Percentiles rank a stretch among this genome's conserved stretches.
These are phyloP conservation scores for Chlamydomonas reinhardtii DNA, from an alignment of 163 green algal genomes.

Conservation along the genomic window DNA sequence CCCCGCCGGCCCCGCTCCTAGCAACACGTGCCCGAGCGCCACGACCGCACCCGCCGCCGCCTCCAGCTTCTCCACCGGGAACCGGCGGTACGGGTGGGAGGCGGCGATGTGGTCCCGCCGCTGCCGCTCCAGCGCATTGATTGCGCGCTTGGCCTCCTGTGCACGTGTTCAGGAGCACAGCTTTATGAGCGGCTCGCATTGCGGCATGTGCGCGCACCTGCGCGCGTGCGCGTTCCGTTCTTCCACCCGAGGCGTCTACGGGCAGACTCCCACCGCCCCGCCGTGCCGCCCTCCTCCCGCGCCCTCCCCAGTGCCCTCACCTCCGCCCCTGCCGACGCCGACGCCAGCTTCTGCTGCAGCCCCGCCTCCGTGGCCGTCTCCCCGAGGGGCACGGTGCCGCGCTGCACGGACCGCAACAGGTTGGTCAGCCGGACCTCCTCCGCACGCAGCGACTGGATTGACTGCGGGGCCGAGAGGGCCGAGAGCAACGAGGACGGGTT, in stretches of 20 bases:
- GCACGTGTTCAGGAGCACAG: no score
- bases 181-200: no score
- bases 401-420: neutral
- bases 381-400: neutral
- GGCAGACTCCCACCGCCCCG: no score
- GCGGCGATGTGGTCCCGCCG: constrained; percentile 13
- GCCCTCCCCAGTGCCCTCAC: neutral
- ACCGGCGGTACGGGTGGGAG: constrained; percentile 49
- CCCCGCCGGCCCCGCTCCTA: no score
- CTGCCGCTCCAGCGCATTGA: neutral
- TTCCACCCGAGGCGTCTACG: no score
- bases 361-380: neutral
- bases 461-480: neutral
- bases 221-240: no score
- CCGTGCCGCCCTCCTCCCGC: no score
- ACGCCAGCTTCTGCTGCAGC: neutral
- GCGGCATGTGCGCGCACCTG: no score
- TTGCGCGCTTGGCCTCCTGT: neutral
- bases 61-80: constrained; percentile 46
- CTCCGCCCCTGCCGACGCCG: neutral
- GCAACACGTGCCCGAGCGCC: no score
- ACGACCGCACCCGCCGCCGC: constrained; percentile 14
- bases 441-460: no score
- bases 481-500: neutral
- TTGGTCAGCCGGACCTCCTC: neutral